Evolutionary conservation across 1,284 basidiomycete genomes (phyloP).

Genomic region (Rhodotorula sp.): DNA sequence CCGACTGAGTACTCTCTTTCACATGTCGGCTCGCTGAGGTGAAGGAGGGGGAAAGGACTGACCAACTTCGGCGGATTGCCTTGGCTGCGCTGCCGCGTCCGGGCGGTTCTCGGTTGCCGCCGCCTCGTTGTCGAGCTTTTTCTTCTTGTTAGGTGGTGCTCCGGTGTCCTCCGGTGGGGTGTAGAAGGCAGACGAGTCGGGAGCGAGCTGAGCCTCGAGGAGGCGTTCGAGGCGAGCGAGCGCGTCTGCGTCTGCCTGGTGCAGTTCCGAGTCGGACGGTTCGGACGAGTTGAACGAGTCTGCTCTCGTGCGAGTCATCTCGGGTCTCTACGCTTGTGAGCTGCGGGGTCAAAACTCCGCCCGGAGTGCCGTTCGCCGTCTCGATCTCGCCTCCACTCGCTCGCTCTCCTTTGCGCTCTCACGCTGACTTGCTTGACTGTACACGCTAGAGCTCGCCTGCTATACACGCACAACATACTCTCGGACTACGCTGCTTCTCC

Average conservation of each 20-base stretch:
- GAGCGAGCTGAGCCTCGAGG: slow-evolving; percentile 29
- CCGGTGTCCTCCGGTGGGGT: not conserved
- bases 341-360: too few relatives aligned
- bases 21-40: not conserved
- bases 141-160: slow-evolving; percentile 4
- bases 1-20: not conserved
- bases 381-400: too few relatives aligned
- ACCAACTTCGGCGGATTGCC: not conserved
- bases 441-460: too few relatives aligned
- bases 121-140: not conserved
- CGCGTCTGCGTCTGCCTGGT: not conserved
- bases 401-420: too few relatives aligned
- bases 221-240: slow-evolving; percentile 12
- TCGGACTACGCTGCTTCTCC: too few relatives aligned
- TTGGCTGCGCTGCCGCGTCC: not conserved
- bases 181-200: not conserved
- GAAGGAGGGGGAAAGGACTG: not conserved
- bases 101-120: not conserved
- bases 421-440: too few relatives aligned
- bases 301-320: too few relatives aligned
- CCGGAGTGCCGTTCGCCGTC: too few relatives aligned
- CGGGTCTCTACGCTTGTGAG: too few relatives aligned
- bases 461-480: too few relatives aligned
- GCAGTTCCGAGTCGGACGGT: too few relatives aligned
- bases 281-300: not conserved